Evolutionary conservation across 2,329 filamentous ascomycete species (phyloP), one percentile per base, ranked within the genome.

Genomic region (Thermomyces lanuginosus): DNA sequence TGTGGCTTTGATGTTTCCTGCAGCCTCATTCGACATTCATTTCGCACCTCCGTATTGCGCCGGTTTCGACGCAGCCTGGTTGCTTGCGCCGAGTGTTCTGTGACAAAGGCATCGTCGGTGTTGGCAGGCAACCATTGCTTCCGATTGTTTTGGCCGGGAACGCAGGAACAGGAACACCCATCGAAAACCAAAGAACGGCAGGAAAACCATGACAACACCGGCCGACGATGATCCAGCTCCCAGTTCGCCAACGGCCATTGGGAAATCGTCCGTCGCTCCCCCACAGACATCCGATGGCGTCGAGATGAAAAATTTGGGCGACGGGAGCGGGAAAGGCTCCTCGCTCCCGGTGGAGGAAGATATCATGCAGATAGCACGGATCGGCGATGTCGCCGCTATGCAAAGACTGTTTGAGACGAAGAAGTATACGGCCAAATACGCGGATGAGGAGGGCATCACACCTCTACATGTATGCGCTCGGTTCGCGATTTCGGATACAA

Each of bases 381-480:
- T 92, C 40, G 89, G 91, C 31, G 83, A 98, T 48, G 70, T 93
- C 34, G 62, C 66, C 5, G 77, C 71, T 28, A 89, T 98, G 63
- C 78, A 92, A 59, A 83, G 75, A 59, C 64, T 98, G 27, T 92
- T 93, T 41, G 80, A 86, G 47, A 70, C 68, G 31, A 76, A 77
- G 39, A 81, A 79, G 42, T 81, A 69, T 50, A 78, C 82, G 50
- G 81, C 82, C 26, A 80, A 72, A 28, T 89, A 83, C 51, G 69
- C 66, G 29, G 89, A 98, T 48, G 78, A 79, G 29, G 83, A 98
- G 54, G 83, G 82, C 46, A 93, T 98, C 49, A 95, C 86, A 21
- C 83, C 89, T 36, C 58, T 98, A 53, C 89, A 95, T 64, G 86
- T 93, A 24, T 16, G 20, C 30, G 17, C 9, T 10, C 22, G 28